Conservation (phyloP, 2,329 filamentous ascomycete species). For the Cercospora zeina region DNA sequence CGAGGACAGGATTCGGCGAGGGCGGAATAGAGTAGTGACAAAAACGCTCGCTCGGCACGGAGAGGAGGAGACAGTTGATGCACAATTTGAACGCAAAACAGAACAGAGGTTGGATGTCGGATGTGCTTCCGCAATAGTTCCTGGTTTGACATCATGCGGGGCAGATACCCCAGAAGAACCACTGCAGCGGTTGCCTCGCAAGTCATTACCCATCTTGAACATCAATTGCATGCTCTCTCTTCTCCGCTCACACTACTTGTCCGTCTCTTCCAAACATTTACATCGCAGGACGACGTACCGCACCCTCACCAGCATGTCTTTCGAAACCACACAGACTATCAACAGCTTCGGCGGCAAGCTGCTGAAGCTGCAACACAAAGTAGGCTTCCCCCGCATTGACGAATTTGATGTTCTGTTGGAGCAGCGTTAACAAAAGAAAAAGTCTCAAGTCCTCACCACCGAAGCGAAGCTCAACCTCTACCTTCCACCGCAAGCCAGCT, state of each 20-base stretch:
- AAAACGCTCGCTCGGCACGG: background rate
- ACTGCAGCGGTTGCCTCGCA: constrained; percentile 1
- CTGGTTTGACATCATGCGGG: constrained; percentile 7
- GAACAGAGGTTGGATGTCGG: background rate
- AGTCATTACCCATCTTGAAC: constrained; percentile 1
- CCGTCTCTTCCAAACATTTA: background rate
- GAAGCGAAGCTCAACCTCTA: constrained; percentile 93
- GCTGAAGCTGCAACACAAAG: constrained; percentile 81
- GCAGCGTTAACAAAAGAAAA: constrained; percentile 27
- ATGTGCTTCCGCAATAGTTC: constrained; percentile 8
- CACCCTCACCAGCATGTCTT: constrained; percentile 61
- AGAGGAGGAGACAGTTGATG: background rate
- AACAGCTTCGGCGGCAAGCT: constrained; percentile 91
- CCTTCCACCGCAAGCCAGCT: constrained; percentile 70
- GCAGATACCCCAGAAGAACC: constrained; percentile 8
- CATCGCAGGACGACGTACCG: background rate
- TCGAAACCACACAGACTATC: constrained; percentile 87
- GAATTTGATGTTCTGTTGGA: background rate
- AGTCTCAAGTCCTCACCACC: constrained; percentile 74
- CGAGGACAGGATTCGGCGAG: background rate
- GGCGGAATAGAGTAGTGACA: background rate
- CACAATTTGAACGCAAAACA: background rate
- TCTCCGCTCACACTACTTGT: background rate
- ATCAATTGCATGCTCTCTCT: background rate
- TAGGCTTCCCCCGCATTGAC: constrained; percentile 18